Evolutionary conservation across 2,329 filamentous ascomycete genomes (phyloP).

Genomic region (Fusarium keratoplasticum): DNA sequence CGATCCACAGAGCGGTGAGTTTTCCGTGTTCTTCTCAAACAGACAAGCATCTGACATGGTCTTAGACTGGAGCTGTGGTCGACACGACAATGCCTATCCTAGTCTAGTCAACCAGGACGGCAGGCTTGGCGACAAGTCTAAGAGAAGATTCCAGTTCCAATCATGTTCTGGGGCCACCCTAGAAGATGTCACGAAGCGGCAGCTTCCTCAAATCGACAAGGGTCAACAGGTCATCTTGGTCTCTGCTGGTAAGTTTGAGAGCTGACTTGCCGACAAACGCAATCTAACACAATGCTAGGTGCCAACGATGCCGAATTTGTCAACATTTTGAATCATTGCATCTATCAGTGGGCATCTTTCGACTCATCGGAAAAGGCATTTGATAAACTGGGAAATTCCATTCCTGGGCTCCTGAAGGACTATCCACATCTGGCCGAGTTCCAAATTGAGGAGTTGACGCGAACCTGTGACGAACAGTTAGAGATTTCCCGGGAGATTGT

Average conservation of each 20-base stretch:
- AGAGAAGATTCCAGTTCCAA: neutral
- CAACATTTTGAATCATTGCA: neutral
- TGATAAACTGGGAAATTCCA: neutral
- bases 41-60: neutral
- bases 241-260: neutral
- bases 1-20: neutral
- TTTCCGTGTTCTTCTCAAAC: neutral
- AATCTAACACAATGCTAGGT: neutral
- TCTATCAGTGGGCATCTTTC: constrained; percentile 2
- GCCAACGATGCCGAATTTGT: neutral
- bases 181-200: neutral
- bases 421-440: neutral
- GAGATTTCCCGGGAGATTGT: neutral
- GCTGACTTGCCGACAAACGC: neutral
- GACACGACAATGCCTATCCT: neutral
- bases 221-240: neutral
- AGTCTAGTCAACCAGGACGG: neutral
- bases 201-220: neutral
- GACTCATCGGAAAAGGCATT: neutral
- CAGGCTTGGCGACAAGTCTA: neutral
- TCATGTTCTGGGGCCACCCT: neutral
- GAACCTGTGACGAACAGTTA: neutral
- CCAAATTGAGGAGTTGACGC: neutral
- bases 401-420: neutral
- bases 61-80: neutral